Base-by-base conservation (phyloP, 139 green algal species). In the Gonium pectorale region DNA sequence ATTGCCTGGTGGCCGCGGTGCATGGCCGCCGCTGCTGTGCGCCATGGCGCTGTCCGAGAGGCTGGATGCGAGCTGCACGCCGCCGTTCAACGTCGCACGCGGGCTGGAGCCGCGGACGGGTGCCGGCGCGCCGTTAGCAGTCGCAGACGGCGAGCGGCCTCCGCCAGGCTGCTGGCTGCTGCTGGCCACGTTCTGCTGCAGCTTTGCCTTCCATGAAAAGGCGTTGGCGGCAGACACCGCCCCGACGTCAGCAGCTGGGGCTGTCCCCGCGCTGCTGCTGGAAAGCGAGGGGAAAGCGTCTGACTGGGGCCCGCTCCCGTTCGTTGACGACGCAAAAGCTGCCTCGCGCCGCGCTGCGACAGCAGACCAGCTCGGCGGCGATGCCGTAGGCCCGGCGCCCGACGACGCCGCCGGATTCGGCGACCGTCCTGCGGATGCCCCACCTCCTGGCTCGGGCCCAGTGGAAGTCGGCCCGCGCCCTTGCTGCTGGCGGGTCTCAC, bases 251-350 rank as follows among this genome's bases (percentile, higher is more conserved):
- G 70, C 13, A 11, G 64, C 11, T 3, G 43, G 60, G 9, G 68
- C 60, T 5, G 68, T 62, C 68, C 43, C 40, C 11, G 31, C 72
- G 35, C 35, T 21, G 49, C 51, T 67, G 31, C 43, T 4, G 11
- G 51, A 59, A 40, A 83, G 44, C 17, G 77, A 83, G 6, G 77
- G 77, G 62, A 83, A 83, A 0, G 43, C 52, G 29, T 82, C 75
- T 63, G 46, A 31, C 70, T 46, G 49, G 31, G 13, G 35, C 31
- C n/a, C n/a, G n/a, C n/a, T n/a, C n/a, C n/a, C n/a, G n/a, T n/a
- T 4, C 9, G 22, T 8, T 13, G 19, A 40, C 17, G 59, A 22
- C 3, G 41, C 43, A n/a, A n/a, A n/a, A n/a, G 49, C 70, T n/a
- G 29, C 62, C 59, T 79, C 56, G 13, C 81, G 44, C 40, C 81